These are phyloP conservation scores for Verticillium zaregamsianum DNA, from an alignment of 2,329 filamentous ascomycete species.

Conservation along the genomic window DNA sequence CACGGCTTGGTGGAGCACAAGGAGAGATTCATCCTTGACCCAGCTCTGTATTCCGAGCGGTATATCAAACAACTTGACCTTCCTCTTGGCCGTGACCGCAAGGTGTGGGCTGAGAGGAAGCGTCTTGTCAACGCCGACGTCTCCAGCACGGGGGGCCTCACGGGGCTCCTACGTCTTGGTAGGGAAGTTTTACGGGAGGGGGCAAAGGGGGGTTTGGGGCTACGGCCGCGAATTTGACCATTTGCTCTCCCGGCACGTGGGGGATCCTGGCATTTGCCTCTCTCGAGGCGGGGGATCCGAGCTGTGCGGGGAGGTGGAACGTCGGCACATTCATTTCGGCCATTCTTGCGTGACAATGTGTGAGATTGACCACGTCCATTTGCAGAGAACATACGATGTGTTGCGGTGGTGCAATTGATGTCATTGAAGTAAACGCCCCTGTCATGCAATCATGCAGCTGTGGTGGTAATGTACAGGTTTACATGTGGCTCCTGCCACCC, in stretches of 20 bases:
- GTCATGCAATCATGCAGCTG: slow-evolving; percentile 7
- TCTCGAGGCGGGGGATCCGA: slow-evolving; percentile 19
- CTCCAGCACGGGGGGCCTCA: neutral
- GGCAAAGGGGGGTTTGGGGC: slow-evolving; percentile 27
- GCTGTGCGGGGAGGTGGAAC: slow-evolving; percentile 31
- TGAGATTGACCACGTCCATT: too few species aligned
- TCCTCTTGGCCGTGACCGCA: slow-evolving; percentile 7
- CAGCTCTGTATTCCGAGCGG: slow-evolving; percentile 73
- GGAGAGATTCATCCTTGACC: slow-evolving; percentile 68
- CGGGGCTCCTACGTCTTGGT: slow-evolving; percentile 15
- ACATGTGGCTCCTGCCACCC: neutral
- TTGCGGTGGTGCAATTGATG: neutral
- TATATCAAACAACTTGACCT: slow-evolving; percentile 41
- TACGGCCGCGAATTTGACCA: slow-evolving; percentile 31
- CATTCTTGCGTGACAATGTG: neutral
- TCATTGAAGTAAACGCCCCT: slow-evolving; percentile 3
- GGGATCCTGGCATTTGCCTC: slow-evolving; percentile 32
- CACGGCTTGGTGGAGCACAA: slow-evolving; percentile 74
- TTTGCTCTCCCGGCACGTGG: slow-evolving; percentile 34
- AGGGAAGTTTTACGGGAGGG: slow-evolving; percentile 21
- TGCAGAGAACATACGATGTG: neutral
- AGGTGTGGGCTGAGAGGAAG: slow-evolving; percentile 13
- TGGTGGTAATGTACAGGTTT: slow-evolving; percentile 7
- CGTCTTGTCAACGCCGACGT: slow-evolving; percentile 17
- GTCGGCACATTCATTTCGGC: slow-evolving; percentile 33